These are phyloP conservation scores for Calophaca sinica DNA, from an alignment of 306 rosid genomes.

Conservation along the genomic window DNA sequence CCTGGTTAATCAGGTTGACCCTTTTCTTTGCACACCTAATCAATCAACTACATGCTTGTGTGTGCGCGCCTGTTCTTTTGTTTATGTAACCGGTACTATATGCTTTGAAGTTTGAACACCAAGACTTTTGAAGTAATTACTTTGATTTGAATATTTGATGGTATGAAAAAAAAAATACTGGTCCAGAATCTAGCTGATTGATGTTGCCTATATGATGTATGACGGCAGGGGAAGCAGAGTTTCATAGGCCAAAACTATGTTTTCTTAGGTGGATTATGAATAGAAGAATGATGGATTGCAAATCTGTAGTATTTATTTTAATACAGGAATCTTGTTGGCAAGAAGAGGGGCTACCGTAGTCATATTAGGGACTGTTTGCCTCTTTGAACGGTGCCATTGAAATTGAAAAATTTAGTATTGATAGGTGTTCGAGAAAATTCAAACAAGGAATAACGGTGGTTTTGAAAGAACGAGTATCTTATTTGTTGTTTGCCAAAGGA, in stretches of 20 bases:
- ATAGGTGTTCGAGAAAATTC: conserved; percentile 6
- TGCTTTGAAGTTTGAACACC: conserved; percentile 38
- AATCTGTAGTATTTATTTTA: no score
- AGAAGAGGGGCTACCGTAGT: no score
- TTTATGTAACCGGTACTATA: not conserved
- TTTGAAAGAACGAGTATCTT: conserved; percentile 7
- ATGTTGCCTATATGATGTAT: no score
- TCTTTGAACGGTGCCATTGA: no score
- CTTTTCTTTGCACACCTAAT: conserved; percentile 25
- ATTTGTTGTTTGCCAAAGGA: conserved; percentile 5
- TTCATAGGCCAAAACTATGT: conserved; percentile 23
- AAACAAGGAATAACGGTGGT: not conserved
- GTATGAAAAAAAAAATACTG: conserved; percentile 3
- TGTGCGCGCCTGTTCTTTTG: conserved; percentile 1
- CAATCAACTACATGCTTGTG: conserved; percentile 24
- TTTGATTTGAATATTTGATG: conserved; percentile 29
- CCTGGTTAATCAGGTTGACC: conserved; percentile 5
- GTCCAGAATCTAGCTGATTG: conserved; percentile 2
- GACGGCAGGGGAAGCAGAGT: not conserved
- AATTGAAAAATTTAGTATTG: not conserved
- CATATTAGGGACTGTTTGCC: no score
- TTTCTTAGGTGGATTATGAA: conserved; percentile 27
- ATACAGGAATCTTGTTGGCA: no score
- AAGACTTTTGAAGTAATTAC: conserved; percentile 33
- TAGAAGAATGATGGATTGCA: not conserved